Conservation (phyloP, 768 basidiomycete species). For the Mycena filopes region DNA sequence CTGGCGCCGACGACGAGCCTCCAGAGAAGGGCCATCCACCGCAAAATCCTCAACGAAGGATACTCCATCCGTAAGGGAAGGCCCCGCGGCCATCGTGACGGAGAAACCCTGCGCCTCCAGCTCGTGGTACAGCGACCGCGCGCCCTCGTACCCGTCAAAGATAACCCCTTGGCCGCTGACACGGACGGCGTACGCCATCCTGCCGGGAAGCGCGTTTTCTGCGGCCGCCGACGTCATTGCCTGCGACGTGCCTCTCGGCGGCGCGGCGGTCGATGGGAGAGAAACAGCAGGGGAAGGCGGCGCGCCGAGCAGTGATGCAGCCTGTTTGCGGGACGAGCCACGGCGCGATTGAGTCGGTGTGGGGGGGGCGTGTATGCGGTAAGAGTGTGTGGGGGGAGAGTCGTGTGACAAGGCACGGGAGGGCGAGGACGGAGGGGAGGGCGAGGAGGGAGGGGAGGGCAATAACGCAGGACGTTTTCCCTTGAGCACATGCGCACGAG, state of each 20-base stretch:
- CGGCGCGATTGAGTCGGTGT: too few relatives aligned
- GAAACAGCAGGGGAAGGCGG: too few relatives aligned
- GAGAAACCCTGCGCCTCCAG: not conserved
- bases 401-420: too few relatives aligned
- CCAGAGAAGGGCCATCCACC: not conserved
- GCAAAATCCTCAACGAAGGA: not conserved
- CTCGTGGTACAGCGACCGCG: not conserved
- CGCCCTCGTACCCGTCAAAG: not conserved
- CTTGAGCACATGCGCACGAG: too few relatives aligned
- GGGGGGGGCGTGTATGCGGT: too few relatives aligned
- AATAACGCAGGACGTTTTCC: too few relatives aligned
- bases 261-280: too few relatives aligned
- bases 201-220: not conserved
- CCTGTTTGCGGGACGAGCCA: too few relatives aligned
- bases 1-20: not conserved
- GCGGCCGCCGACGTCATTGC: not conserved
- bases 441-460: too few relatives aligned
- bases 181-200: slow-evolving; percentile 8
- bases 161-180: not conserved
- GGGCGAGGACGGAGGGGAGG: not conserved
- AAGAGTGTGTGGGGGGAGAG: too few relatives aligned
- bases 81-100: not conserved
- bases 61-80: slow-evolving; percentile 1
- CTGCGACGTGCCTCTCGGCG: not conserved
- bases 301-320: too few relatives aligned